phyloP scores from a whole-genome alignment of 768 basidiomycete species.

The Filobasidium wieringae region DNA sequence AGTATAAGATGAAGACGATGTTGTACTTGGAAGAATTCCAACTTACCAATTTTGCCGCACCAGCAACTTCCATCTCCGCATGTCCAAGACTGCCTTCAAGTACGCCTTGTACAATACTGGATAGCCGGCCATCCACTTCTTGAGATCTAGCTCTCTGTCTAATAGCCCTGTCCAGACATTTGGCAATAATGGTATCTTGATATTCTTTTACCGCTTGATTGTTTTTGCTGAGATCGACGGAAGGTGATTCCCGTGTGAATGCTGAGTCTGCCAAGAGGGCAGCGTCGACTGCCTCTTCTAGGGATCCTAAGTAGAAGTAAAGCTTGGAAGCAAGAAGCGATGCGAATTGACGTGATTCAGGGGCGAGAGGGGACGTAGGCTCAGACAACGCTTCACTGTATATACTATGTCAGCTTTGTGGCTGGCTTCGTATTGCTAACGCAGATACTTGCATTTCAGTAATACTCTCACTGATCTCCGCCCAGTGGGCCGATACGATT shows the following conservation, averaged over 20 bases:
- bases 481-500: slow-evolving; percentile 91
- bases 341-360: slow-evolving; percentile 64
- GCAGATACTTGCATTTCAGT: slow-evolving; percentile 59
- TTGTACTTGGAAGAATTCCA: not conserved
- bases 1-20: not conserved
- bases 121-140: slow-evolving; percentile 67
- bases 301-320: slow-evolving; percentile 90
- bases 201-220: slow-evolving; percentile 58
- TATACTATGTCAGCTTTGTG: not conserved
- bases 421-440: not conserved
- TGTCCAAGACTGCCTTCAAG: slow-evolving; percentile 55
- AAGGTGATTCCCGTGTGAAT: slow-evolving; percentile 59
- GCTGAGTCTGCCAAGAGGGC: slow-evolving; percentile 79
- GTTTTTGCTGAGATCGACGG: too few species aligned
- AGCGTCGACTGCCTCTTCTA: slow-evolving; percentile 89
- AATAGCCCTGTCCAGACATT: slow-evolving; percentile 89
- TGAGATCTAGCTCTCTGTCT: slow-evolving; percentile 50
- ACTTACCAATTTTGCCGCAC: not conserved
- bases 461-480: slow-evolving; percentile 93
- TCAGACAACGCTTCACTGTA: slow-evolving; percentile 82
- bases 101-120: slow-evolving; percentile 76
- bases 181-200: slow-evolving; percentile 86
- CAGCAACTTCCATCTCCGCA: not conserved
- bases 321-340: slow-evolving; percentile 94
- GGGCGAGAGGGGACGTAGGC: slow-evolving; percentile 55